Evolutionary conservation across 2,329 filamentous ascomycete genomes (phyloP).

Genomic region (Alternaria arbusti): DNA sequence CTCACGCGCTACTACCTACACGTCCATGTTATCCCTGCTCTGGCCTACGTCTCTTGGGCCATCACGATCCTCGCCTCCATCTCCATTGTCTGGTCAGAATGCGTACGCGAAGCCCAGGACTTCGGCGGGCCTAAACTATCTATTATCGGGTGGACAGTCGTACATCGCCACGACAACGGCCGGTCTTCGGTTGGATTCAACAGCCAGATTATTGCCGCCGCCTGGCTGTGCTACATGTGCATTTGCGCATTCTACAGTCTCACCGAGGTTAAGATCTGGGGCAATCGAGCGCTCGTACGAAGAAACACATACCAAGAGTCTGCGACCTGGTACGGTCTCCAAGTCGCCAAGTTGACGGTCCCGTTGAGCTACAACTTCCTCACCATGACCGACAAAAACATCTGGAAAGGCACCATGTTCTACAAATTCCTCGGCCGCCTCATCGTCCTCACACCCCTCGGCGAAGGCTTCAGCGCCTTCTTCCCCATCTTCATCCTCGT

Average conservation of each 20-base stretch:
- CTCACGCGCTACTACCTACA: slow-evolving; percentile 81
- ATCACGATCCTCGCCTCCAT: slow-evolving; percentile 77
- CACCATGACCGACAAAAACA: slow-evolving; percentile 77
- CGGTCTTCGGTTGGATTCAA: slow-evolving; percentile 81
- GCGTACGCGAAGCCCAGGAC: slow-evolving; percentile 75
- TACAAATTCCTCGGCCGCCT: slow-evolving; percentile 83
- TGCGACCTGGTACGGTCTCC: slow-evolving; percentile 93
- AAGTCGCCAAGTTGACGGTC: slow-evolving; percentile 90
- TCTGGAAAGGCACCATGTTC: slow-evolving; percentile 82
- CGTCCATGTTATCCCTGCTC: slow-evolving; percentile 73
- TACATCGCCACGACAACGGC: slow-evolving; percentile 76
- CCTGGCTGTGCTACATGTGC: slow-evolving; percentile 97
- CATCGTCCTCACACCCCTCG: slow-evolving; percentile 82
- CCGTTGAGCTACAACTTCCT: slow-evolving; percentile 96
- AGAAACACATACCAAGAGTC: slow-evolving; percentile 92
- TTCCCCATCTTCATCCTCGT: slow-evolving; percentile 89
- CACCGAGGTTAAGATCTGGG: slow-evolving; percentile 96
- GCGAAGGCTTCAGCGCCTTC: slow-evolving; percentile 82
- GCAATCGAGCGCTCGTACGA: slow-evolving; percentile 85
- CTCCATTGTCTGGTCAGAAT: slow-evolving; percentile 90
- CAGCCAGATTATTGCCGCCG: slow-evolving; percentile 81
- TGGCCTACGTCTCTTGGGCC: slow-evolving; percentile 69
- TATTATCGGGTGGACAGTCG: slow-evolving; percentile 69
- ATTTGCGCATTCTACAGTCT: slow-evolving; percentile 85
- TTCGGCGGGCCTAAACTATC: slow-evolving; percentile 70